Base-by-base conservation (phyloP, 2,329 filamentous ascomycete genomes). In the Shiraia bambusicola region DNA sequence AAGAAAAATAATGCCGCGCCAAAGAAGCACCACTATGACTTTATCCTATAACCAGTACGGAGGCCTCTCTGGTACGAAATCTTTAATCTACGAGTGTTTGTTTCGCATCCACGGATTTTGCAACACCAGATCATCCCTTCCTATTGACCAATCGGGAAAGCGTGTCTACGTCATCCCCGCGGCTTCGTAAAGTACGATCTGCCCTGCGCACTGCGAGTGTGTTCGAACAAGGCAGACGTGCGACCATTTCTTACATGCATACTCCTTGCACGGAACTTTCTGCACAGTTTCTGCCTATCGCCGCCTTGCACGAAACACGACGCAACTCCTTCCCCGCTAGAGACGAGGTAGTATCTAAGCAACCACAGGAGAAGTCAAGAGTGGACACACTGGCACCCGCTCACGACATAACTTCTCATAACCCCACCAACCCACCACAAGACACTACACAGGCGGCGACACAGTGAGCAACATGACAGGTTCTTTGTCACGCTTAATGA, bases 401-500 rank as follows among this genome's bases (percentile, higher is more conserved):
- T 16, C 34, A 37, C 28, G 38, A 30, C 44, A 36, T 16, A 16
- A 32, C 24, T 24, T 14, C 19, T 4, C 34, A 14, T 28, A 32
- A 30, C 38, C 27, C 40, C 32, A 28, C 15, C 28, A 30, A 28
- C 28, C 9, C 22, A 37, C 25, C 25, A 28, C 34, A 15, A 49
- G 31, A 32, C 25, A 28, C 17, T 32, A 3, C 26, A 22, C 12
- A 15, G 9, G 39, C 39, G 31, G 28, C 22, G 33, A 17, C 36
- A 45, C 32, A 16, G n/a, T 24, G 17, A 40, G 19, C 43, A 39
- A 33, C 41, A 59, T 58, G 54, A 51, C 48, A 24, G 49, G 47
- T 16, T 49, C 52, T 16, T 49, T 59, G 32, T 59, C 55, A 26
- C 51, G 53, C 34, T 45, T 63, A 13, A 44, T 53, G 28, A 56